Evolutionary conservation across 2,329 filamentous ascomycete species (phyloP).

Genomic region (Fragosphaeria purpurea): DNA sequence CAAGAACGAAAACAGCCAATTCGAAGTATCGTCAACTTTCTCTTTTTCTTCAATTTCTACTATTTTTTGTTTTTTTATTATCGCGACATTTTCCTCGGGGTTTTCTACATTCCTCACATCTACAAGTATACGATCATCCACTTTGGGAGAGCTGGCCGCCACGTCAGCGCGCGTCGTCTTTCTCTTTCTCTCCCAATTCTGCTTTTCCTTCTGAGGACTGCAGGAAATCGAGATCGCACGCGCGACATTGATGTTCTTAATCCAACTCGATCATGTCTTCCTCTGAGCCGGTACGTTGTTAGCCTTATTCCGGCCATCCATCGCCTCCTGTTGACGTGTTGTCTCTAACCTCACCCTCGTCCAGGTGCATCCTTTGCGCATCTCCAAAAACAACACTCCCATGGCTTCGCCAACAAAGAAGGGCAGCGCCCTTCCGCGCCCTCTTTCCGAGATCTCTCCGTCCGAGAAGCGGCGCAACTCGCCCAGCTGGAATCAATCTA

Average conservation of each 20-base stretch:
- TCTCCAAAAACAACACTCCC: slow-evolving; percentile 55
- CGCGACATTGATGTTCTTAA: background rate
- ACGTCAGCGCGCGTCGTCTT: too few relatives aligned
- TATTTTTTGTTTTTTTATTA: too few relatives aligned
- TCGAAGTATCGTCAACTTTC: too few relatives aligned
- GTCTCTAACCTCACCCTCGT: background rate
- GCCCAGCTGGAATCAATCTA: slow-evolving; percentile 72
- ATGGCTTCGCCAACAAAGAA: slow-evolving; percentile 54
- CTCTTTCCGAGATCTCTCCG: slow-evolving; percentile 81
- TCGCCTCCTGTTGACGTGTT: background rate
- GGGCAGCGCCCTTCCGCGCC: slow-evolving; percentile 52
- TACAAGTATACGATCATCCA: too few relatives aligned
- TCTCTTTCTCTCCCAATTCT: too few relatives aligned
- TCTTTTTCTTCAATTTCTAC: too few relatives aligned
- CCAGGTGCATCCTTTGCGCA: slow-evolving; percentile 68
- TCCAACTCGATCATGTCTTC: slow-evolving; percentile 7
- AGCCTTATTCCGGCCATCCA: background rate
- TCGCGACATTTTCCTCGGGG: too few relatives aligned
- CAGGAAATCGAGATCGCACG: background rate
- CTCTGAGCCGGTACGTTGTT: slow-evolving; percentile 12
- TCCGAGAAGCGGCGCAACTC: slow-evolving; percentile 84
- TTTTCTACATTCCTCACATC: too few relatives aligned
- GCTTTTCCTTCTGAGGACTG: too few relatives aligned
- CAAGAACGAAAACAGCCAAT: too few relatives aligned
- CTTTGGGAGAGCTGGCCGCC: too few relatives aligned